Conservation (phyloP, 257 asterid species). For the Craterostigma plantagineum region DNA sequence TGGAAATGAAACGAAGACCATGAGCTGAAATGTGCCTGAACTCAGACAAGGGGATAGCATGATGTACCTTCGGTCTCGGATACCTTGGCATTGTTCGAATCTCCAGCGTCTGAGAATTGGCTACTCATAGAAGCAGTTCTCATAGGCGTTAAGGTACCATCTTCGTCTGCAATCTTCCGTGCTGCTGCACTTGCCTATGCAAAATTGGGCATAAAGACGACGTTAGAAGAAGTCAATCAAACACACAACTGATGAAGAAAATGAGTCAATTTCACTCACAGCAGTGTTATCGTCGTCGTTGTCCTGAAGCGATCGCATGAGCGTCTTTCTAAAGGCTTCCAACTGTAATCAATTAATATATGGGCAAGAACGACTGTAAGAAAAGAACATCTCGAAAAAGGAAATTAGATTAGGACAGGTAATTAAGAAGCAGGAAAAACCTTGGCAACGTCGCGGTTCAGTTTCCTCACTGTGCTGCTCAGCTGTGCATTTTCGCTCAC, state of each 20-base stretch:
- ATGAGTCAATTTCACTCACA: slow-evolving; percentile 1
- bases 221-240: background rate
- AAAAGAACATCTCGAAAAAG: background rate
- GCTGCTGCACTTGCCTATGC: background rate
- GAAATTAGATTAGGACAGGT: background rate
- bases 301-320: slow-evolving; percentile 7
- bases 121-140: slow-evolving; percentile 25
- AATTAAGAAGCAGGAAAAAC: slow-evolving; percentile 6
- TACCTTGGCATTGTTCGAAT: slow-evolving; percentile 28
- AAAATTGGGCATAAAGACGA: background rate
- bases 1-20: background rate
- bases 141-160: slow-evolving; percentile 22
- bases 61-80: slow-evolving; percentile 37
- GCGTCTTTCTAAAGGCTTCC: slow-evolving; percentile 8
- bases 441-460: slow-evolving; percentile 38
- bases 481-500: slow-evolving; percentile 26
- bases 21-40: slow-evolving; percentile 1
- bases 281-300: slow-evolving; percentile 6
- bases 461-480: slow-evolving; percentile 27
- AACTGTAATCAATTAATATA: slow-evolving; percentile 1
- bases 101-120: slow-evolving; percentile 39
- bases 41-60: background rate
- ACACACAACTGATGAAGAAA: background rate
- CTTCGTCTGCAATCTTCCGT: slow-evolving; percentile 32
- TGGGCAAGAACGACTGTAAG: background rate